Evolutionary conservation across 2,329 filamentous ascomycete genomes (phyloP).

Genomic region (Drechmeria coniospora): DNA sequence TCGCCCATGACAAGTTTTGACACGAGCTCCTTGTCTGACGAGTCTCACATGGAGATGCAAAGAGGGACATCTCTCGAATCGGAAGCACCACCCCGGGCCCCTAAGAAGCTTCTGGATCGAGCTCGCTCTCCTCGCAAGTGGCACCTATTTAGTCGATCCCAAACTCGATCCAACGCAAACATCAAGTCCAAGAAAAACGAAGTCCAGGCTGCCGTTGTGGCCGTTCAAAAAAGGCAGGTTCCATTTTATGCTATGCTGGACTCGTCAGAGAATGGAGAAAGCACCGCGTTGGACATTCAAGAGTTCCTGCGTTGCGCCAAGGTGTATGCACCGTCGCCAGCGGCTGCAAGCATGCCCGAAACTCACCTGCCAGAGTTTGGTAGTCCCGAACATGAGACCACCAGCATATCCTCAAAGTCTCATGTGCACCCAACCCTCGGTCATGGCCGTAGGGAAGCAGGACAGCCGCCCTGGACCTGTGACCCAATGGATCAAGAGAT

Average conservation of each 20-base stretch:
- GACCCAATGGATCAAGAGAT: too few species aligned
- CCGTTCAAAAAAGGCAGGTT: slow-evolving; percentile 33
- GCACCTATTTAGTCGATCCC: slow-evolving; percentile 46
- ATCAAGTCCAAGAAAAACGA: slow-evolving; percentile 20
- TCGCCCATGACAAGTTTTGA: slow-evolving; percentile 39
- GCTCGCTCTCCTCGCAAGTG: slow-evolving; percentile 42
- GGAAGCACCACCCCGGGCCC: slow-evolving; percentile 12
- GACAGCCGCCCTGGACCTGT: too few species aligned
- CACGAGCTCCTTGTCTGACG: slow-evolving; percentile 40
- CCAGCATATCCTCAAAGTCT: too few species aligned
- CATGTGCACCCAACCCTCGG: too few species aligned
- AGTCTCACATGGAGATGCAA: slow-evolving; percentile 30
- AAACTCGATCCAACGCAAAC: slow-evolving; percentile 25
- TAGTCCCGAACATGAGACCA: too few species aligned
- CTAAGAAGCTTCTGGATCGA: slow-evolving; percentile 42
- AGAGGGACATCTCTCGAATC: slow-evolving; percentile 18
- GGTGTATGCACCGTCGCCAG: slow-evolving; percentile 13
- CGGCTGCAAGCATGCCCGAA: too few species aligned
- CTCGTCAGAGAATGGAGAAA: slow-evolving; percentile 37
- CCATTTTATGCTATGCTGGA: slow-evolving; percentile 50
- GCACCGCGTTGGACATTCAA: slow-evolving; percentile 22
- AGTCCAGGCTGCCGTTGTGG: slow-evolving; percentile 32
- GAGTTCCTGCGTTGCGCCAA: slow-evolving; percentile 36
- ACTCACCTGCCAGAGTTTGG: too few species aligned
- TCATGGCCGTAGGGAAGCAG: too few species aligned